Evolutionary conservation across 2,329 filamentous ascomycete genomes (phyloP).

Genomic region (Venturia asperata): DNA sequence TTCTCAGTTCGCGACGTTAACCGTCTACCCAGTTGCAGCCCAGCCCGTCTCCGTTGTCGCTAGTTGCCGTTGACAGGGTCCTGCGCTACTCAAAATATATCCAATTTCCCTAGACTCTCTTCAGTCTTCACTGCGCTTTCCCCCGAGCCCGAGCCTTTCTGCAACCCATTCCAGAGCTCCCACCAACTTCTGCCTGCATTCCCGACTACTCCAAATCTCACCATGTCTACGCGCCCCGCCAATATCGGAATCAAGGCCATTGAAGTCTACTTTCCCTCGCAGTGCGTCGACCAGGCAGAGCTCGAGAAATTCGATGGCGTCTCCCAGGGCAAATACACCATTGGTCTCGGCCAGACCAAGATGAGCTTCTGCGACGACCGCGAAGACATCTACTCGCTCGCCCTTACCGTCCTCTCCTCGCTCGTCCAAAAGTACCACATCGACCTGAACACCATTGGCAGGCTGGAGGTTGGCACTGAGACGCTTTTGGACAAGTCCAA

Average conservation of each 20-base stretch:
- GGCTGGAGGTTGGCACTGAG: slow-evolving; percentile 49
- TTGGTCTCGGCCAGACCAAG: slow-evolving; percentile 48
- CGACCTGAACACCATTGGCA: slow-evolving; percentile 44
- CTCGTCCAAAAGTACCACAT: slow-evolving; percentile 48
- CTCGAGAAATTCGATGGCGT: slow-evolving; percentile 51
- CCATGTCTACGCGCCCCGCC: slow-evolving; percentile 41
- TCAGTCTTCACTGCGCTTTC: no score
- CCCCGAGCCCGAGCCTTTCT: neutral
- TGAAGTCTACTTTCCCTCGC: slow-evolving; percentile 46
- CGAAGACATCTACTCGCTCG: slow-evolving; percentile 49
- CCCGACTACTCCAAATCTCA: neutral
- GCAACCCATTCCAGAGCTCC: neutral
- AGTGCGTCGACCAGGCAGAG: slow-evolving; percentile 48
- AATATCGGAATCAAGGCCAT: slow-evolving; percentile 50
- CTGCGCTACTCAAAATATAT: no score
- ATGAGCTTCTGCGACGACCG: slow-evolving; percentile 51
- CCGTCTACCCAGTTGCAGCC: no score
- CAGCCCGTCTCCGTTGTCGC: no score
- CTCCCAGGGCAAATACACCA: slow-evolving; percentile 46
- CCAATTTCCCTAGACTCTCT: no score
- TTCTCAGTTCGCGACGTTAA: no score
- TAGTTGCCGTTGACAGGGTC: no score
- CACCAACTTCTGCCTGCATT: neutral
- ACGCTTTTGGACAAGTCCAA: slow-evolving; percentile 50
- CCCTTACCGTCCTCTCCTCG: slow-evolving; percentile 45